Evolutionary conservation across 768 basidiomycete genomes (phyloP).

Genomic region (Boletales sp.): DNA sequence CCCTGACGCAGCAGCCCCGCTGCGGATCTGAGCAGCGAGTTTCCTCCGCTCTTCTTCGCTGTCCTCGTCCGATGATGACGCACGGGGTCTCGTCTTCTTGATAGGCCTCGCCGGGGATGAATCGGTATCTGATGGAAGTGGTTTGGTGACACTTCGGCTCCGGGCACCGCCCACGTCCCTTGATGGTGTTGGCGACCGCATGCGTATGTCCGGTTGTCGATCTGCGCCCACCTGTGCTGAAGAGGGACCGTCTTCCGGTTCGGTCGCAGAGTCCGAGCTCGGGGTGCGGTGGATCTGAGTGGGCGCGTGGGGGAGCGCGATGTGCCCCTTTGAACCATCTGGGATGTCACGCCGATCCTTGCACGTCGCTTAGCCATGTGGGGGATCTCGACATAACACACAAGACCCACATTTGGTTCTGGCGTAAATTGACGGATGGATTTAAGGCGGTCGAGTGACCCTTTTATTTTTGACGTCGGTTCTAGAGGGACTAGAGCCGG

Average conservation of each 20-base stretch:
- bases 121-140: constrained; percentile 41
- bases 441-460: constrained; percentile 2
- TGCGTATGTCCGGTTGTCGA: constrained; percentile 13
- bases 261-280: constrained; percentile 27
- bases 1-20: constrained; percentile 43
- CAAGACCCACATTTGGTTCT: constrained; percentile 20
- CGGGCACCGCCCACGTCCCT: constrained; percentile 15
- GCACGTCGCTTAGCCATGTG: constrained; percentile 5
- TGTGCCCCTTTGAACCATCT: constrained; percentile 1
- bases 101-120: constrained; percentile 49
- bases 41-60: constrained; percentile 54
- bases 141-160: constrained; percentile 23
- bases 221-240: not conserved
- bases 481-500: constrained; percentile 38
- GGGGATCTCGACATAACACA: constrained; percentile 1
- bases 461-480: constrained; percentile 13
- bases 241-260: constrained; percentile 21
- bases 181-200: constrained; percentile 21
- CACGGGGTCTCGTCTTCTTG: constrained; percentile 42
- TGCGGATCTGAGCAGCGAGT: constrained; percentile 39
- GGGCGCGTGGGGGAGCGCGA: constrained; percentile 1
- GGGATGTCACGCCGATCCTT: constrained; percentile 14
- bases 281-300: constrained; percentile 11
- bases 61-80: constrained; percentile 50
- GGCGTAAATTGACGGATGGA: constrained; percentile 4